phyloP scores from a whole-genome alignment of 495 filamentous ascomycete genomes.

The Durotheca rogersii region DNA sequence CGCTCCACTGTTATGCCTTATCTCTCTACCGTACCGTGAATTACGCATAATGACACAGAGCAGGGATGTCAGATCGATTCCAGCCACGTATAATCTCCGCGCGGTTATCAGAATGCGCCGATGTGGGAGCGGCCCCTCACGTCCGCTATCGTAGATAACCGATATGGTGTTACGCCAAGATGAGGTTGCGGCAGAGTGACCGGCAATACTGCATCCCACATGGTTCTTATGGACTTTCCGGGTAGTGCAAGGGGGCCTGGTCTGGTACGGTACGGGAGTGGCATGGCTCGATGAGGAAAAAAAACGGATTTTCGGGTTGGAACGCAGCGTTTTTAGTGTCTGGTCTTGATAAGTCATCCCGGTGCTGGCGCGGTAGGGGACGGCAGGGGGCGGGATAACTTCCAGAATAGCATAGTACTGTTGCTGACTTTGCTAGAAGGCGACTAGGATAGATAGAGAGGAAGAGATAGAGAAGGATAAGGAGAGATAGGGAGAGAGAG shows the following conservation, averaged over 20 bases:
- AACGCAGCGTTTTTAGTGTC: no score
- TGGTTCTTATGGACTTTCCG: constrained; percentile 16
- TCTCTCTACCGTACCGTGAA: no score
- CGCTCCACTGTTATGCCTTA: no score
- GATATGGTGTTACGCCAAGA: constrained; percentile 4
- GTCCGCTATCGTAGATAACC: constrained; percentile 4
- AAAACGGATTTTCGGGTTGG: no score
- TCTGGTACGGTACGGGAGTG: no score
- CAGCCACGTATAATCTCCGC: background rate
- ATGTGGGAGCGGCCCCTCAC: constrained; percentile 20
- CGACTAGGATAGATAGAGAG: no score
- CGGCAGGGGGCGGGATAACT: constrained; percentile 1
- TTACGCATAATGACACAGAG: no score
- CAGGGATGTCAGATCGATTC: background rate
- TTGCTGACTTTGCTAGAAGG: no score
- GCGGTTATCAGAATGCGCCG: constrained; percentile 6
- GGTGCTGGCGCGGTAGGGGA: constrained; percentile 8
- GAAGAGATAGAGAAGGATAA: no score
- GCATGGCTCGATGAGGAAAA: no score
- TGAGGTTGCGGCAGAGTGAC: constrained; percentile 19
- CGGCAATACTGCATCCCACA: constrained; percentile 22
- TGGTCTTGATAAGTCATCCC: background rate
- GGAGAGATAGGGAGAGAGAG: no score
- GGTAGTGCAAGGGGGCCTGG: constrained; percentile 15
- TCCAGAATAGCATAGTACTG: constrained; percentile 4